Evolutionary conservation across 1,284 basidiomycete genomes (phyloP), one percentile per base, ranked within the genome.

Genomic region (Hortiboletus rubellus): DNA sequence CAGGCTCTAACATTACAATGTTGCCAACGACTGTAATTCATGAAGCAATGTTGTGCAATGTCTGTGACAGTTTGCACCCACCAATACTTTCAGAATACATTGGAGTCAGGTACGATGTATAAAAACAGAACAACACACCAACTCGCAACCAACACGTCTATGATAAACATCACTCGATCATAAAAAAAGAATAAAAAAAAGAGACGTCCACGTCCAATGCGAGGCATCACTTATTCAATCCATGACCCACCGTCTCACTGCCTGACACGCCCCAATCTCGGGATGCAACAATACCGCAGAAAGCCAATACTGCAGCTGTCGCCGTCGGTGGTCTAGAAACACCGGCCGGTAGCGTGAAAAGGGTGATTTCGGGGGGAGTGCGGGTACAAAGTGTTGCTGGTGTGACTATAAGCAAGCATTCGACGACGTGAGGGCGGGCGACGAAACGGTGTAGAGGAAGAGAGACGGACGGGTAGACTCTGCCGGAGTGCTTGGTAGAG

Each of bases 251-350:
- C 76, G 66, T 58, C 83, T 72, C 6, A 88, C 85, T 2, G 80
- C 80, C 50, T 82, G 76, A 47, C 78, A 83, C 0, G 81, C 83
- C 2, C 89, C 89, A 14, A 90, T 75, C 42, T 90, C 86, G 3
- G 89, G 89, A 63, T 91, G 89, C 1, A 91, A 75, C 1, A 91
- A 66, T 1, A 91, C 79, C 0, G 79, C 73, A 0, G 82, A 78
- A 0, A 91, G 81, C 87, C 88, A 91, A 55, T 82, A 81, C 64
- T 89, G 81, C 3, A 91, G 74, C 17, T 78, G 78, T 43, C 82
- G 77, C 24, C 87, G 75, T n/a, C 89, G 78, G n/a, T 78, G 78
- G 50, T 90, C 86, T 3, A 91, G 79, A 70, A 91, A 92, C 0
- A 80, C 82, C 0, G 84, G 81, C 9, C 88, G 76, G 64, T 87